Evolutionary conservation across 2,329 filamentous ascomycete species (phyloP).

Genomic region (Aspergillus sergii): DNA sequence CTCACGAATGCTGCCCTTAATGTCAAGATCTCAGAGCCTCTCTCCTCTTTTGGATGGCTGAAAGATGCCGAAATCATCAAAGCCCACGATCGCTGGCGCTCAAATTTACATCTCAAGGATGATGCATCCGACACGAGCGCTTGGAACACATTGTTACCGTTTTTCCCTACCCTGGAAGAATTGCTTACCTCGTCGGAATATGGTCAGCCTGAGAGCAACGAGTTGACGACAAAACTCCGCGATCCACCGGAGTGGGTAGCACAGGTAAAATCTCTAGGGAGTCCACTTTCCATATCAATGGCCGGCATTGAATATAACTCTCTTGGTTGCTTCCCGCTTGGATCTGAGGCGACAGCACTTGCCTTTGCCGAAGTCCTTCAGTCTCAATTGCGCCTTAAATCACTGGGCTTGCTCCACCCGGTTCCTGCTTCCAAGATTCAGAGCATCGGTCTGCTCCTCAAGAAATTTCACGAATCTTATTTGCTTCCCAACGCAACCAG

Average conservation of each 20-base stretch:
- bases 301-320: slow-evolving; percentile 40
- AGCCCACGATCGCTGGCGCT: slow-evolving; percentile 46
- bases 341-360: slow-evolving; percentile 43
- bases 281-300: slow-evolving; percentile 43
- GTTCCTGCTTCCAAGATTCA: slow-evolving; percentile 38
- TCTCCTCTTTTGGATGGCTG: slow-evolving; percentile 51
- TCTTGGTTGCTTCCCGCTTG: slow-evolving; percentile 52
- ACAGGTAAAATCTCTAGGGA: slow-evolving; percentile 34
- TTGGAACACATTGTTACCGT: slow-evolving; percentile 30
- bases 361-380: slow-evolving; percentile 50
- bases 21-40: slow-evolving; percentile 38
- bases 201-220: slow-evolving; percentile 8
- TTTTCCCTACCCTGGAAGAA: slow-evolving; percentile 31
- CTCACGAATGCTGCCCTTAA: slow-evolving; percentile 40
- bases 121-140: slow-evolving; percentile 19
- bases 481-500: slow-evolving; percentile 21
- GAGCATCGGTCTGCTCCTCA: slow-evolving; percentile 35
- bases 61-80: slow-evolving; percentile 50
- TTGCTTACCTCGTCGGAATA: slow-evolving; percentile 31
- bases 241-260: slow-evolving; percentile 38
- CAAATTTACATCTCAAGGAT: slow-evolving; percentile 29
- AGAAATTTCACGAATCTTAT: slow-evolving; percentile 33
- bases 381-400: slow-evolving; percentile 47
- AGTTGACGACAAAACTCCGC: slow-evolving; percentile 18
- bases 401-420: slow-evolving; percentile 45